These are phyloP conservation scores for Paxillus ammoniavirescens DNA, from an alignment of 768 basidiomycete genomes.

Conservation along the genomic window DNA sequence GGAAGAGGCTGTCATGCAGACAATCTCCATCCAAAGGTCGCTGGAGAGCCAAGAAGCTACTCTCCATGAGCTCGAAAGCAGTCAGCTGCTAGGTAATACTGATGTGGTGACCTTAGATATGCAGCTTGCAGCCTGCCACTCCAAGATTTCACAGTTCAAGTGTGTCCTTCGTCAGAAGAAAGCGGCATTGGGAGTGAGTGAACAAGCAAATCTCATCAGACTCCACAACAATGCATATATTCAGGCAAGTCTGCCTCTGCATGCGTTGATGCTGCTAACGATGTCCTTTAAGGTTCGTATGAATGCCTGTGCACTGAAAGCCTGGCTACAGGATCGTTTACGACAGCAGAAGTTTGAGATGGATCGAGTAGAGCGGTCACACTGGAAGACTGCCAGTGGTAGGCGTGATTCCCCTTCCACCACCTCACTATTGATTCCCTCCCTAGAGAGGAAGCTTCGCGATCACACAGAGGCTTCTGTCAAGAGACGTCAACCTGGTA, in stretches of 20 bases:
- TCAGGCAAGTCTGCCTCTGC: not conserved
- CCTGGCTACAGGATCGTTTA: conserved; percentile 16
- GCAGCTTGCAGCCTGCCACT: too few species aligned
- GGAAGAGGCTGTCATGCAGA: too few species aligned
- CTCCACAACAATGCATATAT: conserved; percentile 11
- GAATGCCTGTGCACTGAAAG: conserved; percentile 27
- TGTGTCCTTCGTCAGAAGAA: too few species aligned
- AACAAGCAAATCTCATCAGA: not conserved
- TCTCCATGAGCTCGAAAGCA: too few species aligned
- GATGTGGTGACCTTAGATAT: too few species aligned
- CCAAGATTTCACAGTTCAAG: too few species aligned
- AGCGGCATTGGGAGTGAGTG: not conserved
- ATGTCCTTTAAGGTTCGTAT: conserved; percentile 9
- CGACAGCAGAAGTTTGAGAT: conserved; percentile 29
- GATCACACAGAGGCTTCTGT: conserved; percentile 26
- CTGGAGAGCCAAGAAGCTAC: too few species aligned
- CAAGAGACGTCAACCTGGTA: conserved; percentile 26
- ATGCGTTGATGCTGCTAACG: not conserved
- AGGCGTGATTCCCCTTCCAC: not conserved
- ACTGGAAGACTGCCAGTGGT: not conserved
- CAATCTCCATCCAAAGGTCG: too few species aligned
- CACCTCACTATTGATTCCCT: not conserved
- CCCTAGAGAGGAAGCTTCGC: conserved; percentile 23
- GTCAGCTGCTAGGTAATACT: too few species aligned
- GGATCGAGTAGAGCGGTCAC: conserved; percentile 17